phyloP scores from a whole-genome alignment of 345 rosid species.

The Geranium brycei region DNA sequence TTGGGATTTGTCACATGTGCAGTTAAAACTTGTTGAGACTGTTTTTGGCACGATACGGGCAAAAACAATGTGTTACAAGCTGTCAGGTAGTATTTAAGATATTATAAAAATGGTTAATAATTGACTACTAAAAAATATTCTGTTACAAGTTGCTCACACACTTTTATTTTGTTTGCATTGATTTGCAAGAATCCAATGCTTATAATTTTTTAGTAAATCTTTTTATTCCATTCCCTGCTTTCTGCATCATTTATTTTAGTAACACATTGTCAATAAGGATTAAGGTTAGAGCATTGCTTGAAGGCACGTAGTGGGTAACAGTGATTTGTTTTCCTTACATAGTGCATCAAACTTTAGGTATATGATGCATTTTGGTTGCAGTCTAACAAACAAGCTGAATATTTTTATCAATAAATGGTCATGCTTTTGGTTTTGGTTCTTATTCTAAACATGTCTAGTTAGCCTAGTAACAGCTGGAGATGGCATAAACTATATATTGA shows the following conservation, averaged over 20 bases:
- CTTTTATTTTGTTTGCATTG: slow-evolving; percentile 1
- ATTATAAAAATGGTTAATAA: not conserved
- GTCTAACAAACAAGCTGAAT: not conserved
- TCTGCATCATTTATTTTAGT: not conserved
- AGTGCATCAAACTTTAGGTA: not conserved
- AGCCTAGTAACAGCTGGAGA: not conserved
- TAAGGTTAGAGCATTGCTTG: too few species aligned
- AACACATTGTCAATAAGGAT: too few species aligned
- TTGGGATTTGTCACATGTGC: not conserved
- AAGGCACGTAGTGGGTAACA: not conserved
- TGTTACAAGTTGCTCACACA: not conserved
- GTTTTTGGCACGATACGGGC: not conserved
- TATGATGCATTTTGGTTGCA: too few species aligned
- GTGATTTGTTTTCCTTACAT: not conserved
- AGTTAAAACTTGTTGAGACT: not conserved
- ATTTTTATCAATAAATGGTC: not conserved
- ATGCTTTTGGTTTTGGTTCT: slow-evolving; percentile 1
- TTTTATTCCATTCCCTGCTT: not conserved
- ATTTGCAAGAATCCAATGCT: slow-evolving; percentile 6
- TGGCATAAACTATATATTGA: not conserved
- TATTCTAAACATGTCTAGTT: not conserved
- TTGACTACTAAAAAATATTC: not conserved
- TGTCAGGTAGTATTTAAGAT: not conserved
- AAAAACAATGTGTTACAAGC: not conserved
- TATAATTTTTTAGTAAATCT: not conserved